A percentile compares a stretch with the other conserved stretches of the same genome.
Conservation (phyloP, 768 basidiomycete genomes). For the Pleurotus djamor region DNA sequence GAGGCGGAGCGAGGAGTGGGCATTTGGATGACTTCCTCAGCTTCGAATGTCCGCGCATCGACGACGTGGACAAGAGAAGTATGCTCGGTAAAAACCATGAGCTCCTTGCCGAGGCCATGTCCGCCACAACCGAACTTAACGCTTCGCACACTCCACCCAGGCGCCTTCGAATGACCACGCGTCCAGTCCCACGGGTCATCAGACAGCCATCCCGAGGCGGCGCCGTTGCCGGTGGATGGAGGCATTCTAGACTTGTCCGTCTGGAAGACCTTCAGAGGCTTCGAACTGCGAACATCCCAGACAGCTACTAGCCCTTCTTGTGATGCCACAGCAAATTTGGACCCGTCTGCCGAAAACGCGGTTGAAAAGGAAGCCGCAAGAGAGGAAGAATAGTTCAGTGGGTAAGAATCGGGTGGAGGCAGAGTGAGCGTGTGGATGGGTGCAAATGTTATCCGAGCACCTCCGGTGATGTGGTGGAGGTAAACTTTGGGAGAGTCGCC, state of each 20-base stretch:
- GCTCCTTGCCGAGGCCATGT: constrained; percentile 54
- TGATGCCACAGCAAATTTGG: constrained; percentile 80
- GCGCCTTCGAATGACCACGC: constrained; percentile 51
- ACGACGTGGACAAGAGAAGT: constrained; percentile 79
- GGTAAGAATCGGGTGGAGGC: constrained; percentile 48
- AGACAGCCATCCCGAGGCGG: constrained; percentile 49
- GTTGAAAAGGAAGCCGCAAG: constrained; percentile 78
- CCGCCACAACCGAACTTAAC: constrained; percentile 82
- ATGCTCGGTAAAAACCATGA: constrained; percentile 93
- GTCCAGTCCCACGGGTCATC: constrained; percentile 74
- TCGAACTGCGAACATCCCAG: constrained; percentile 79
- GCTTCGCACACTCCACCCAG: constrained; percentile 82
- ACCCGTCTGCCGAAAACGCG: constrained; percentile 72
- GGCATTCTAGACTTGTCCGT: constrained; percentile 42
- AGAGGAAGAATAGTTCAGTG: constrained; percentile 34
- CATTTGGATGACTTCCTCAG: constrained; percentile 64
- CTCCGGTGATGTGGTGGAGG: constrained; percentile 75
- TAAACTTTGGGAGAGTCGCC: constrained; percentile 89
- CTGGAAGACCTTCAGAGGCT: constrained; percentile 66
- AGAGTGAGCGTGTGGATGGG: constrained; percentile 69
- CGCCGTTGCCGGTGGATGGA: constrained; percentile 31
- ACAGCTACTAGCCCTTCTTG: constrained; percentile 81
- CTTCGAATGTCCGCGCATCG: constrained; percentile 85
- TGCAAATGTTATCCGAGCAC: constrained; percentile 56
- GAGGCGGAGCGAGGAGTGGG: constrained; percentile 23